phyloP scores from a whole-genome alignment of 1,284 basidiomycete species.

The Porogramme epimiltina region DNA sequence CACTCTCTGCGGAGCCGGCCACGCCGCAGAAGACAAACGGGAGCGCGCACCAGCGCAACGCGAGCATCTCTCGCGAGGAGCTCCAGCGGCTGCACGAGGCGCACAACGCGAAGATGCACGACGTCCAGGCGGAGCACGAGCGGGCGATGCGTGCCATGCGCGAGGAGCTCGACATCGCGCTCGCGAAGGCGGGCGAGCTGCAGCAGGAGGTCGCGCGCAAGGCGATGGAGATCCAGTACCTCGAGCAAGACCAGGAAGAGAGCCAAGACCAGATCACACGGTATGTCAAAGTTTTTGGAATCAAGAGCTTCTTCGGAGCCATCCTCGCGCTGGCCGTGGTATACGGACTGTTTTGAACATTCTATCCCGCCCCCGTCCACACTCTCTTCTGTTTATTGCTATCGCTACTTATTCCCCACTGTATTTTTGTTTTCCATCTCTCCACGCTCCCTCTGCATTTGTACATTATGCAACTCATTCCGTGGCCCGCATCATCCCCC shows the following conservation, averaged over 20 bases:
- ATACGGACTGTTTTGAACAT: conserved; percentile 50
- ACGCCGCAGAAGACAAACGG: conserved; percentile 59
- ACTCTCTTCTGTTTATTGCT: background rate
- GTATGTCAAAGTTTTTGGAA: conserved; percentile 68
- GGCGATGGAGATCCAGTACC: conserved; percentile 76
- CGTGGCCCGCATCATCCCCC: conserved; percentile 1
- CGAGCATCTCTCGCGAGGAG: conserved; percentile 70
- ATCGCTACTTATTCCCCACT: conserved; percentile 3
- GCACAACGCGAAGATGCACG: conserved; percentile 79
- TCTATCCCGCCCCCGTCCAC: conserved; percentile 8
- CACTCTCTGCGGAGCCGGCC: conserved; percentile 46
- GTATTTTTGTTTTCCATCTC: conserved; percentile 5
- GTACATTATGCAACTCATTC: background rate
- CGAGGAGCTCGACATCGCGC: conserved; percentile 63
- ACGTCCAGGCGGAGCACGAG: conserved; percentile 73
- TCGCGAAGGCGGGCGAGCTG: conserved; percentile 54
- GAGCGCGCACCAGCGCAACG: conserved; percentile 41
- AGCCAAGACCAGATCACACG: conserved; percentile 70
- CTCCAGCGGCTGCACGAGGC: conserved; percentile 76
- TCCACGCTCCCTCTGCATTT: background rate
- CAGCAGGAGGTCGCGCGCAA: conserved; percentile 66
- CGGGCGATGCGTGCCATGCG: conserved; percentile 57
- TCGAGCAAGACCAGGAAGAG: conserved; percentile 78
- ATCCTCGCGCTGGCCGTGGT: conserved; percentile 57
- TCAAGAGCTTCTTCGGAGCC: conserved; percentile 58